Base-by-base conservation (phyloP, 169 alveolate species). In the Theileria luwenshuni region DNA sequence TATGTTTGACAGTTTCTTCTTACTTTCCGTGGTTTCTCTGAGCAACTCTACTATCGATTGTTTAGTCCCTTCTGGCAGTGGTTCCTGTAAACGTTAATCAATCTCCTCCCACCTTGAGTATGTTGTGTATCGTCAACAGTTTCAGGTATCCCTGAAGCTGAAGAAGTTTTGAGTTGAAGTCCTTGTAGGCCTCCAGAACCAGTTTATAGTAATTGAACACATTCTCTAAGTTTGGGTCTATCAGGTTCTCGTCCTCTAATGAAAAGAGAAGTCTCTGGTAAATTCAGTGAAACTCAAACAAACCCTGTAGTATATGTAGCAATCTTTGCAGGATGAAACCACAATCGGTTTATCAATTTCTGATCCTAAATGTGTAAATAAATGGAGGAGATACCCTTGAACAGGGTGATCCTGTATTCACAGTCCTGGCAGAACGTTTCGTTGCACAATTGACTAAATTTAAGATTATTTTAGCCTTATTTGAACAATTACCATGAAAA, bases 81-180 rank as follows among this genome's bases (percentile, higher is more conserved):
- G 81, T 52, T 79, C 87, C 87, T 77, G 49, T 45, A 10, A 2
- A 38, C 30, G 7, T 12, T 54, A 21, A 13, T 47, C 25, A n/a
- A n/a, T 47, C 6, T 59, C 21, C 56, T 19, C 77, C 48, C 33
- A 79, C 87, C 68, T 71, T 67, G 35, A 79, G 60, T 28, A 42
- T 64, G 7, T 54, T 28, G 30, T 79, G 87, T 23, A 79, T 52
- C 35, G 76, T 17, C 67, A 67, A 51, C 32, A 79, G 71, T 23
- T 41, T 79, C 27, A 62, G 47, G 42, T 79, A 71, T 15, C 87
- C 87, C 51, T 67, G 65, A 43, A 79, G 87, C 48, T 79, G 87
- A 10, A 71, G 45, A 3, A 79, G 48, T 2, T 23, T 27, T 8
- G 61, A 19, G 63, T 71, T 72, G 3, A 71, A 35, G 30, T 69